Evolutionary conservation across 2,329 filamentous ascomycete species (phyloP).

Genomic region (Huntiella bhutanensis): DNA sequence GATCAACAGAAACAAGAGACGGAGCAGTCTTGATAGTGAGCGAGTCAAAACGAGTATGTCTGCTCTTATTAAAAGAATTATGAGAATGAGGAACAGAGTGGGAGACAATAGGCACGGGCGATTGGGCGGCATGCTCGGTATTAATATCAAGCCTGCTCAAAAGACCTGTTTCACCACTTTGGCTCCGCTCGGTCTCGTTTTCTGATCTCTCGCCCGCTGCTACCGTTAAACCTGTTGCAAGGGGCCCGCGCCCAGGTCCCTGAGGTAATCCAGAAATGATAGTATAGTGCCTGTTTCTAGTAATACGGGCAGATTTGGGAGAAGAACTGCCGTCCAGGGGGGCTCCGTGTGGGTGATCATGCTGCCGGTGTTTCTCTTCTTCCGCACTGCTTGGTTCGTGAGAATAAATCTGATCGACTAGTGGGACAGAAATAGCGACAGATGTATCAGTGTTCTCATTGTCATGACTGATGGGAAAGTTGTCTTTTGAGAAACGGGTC

Average conservation of each 20-base stretch:
- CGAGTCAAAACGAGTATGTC: neutral
- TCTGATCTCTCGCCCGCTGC: neutral
- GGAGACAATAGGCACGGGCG: neutral
- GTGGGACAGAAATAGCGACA: neutral
- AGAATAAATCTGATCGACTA: too few relatives aligned
- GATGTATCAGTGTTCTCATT: neutral
- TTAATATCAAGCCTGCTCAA: neutral
- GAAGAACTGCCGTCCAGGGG: conserved; percentile 1
- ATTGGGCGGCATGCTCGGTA: neutral
- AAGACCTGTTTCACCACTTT: neutral
- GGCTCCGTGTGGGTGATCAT: conserved; percentile 10
- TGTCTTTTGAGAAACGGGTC: too few relatives aligned
- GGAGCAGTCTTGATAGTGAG: conserved; percentile 4
- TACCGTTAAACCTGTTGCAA: neutral
- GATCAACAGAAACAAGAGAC: conserved; percentile 1
- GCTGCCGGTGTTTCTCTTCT: conserved; percentile 6
- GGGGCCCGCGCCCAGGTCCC: conserved; percentile 5
- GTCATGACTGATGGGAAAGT: neutral
- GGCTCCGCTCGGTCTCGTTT: neutral
- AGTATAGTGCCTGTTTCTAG: conserved; percentile 4
- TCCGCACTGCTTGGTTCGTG: too few relatives aligned
- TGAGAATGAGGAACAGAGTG: neutral
- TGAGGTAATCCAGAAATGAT: neutral
- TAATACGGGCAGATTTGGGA: too few relatives aligned
- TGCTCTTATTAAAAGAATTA: conserved; percentile 8